These are phyloP conservation scores for Leccinum aurantiacum DNA, from an alignment of 768 basidiomycete species.

Conservation along the genomic window DNA sequence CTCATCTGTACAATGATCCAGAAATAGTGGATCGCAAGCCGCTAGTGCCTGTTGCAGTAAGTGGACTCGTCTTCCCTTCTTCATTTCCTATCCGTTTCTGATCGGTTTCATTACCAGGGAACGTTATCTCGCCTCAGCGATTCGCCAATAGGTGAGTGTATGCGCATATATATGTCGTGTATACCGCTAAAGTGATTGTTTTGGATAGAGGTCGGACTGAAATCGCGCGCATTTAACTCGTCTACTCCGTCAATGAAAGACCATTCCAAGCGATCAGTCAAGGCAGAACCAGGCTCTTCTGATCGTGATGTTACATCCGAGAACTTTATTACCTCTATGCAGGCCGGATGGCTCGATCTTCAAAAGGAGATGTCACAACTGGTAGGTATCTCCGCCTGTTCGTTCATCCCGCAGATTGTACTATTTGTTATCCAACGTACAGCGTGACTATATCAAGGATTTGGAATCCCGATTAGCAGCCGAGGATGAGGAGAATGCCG, in stretches of 20 bases:
- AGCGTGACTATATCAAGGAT: slow-evolving; percentile 22
- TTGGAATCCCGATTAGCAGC: slow-evolving; percentile 20
- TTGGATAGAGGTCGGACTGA: slow-evolving; percentile 10
- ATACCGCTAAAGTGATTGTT: not conserved
- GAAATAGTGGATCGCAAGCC: slow-evolving; percentile 10
- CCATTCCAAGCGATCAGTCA: slow-evolving; percentile 4
- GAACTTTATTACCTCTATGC: slow-evolving; percentile 5
- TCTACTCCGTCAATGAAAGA: slow-evolving; percentile 9
- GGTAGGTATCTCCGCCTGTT: slow-evolving; percentile 6
- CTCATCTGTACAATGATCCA: slow-evolving; percentile 3
- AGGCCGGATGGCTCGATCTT: slow-evolving; percentile 1
- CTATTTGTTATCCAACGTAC: not conserved
- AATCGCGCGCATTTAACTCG: slow-evolving; percentile 2
- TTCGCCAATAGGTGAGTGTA: slow-evolving; percentile 26
- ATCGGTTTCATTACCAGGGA: slow-evolving; percentile 8
- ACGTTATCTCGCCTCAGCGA: slow-evolving; percentile 6
- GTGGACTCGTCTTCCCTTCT: not conserved
- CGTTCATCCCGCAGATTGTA: not conserved
- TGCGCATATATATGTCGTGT: slow-evolving; percentile 5
- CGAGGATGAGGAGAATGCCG: slow-evolving; percentile 15
- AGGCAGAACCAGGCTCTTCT: slow-evolving; percentile 4
- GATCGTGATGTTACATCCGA: not conserved
- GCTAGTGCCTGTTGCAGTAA: slow-evolving; percentile 6
- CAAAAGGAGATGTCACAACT: slow-evolving; percentile 12
- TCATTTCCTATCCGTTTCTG: too few relatives aligned